Base-by-base conservation (phyloP, 2,329 filamentous ascomycete genomes). In the Trichothecium sympodiale region DNA sequence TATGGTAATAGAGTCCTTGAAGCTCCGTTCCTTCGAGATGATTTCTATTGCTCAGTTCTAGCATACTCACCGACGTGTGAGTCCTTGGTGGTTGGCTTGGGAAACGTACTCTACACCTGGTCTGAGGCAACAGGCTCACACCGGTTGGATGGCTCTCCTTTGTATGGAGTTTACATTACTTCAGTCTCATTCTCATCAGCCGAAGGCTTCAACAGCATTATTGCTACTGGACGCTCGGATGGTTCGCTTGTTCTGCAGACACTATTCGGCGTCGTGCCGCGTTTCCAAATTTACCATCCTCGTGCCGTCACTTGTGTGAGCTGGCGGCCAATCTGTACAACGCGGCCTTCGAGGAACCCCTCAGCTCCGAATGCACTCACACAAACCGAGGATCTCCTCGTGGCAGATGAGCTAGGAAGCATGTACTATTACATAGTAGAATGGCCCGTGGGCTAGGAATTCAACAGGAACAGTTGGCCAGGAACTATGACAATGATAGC, bases 31-130 rank as follows among this genome's bases (percentile, higher is more conserved):
- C 66, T 96, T n/a, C 77, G 86, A 38, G 87, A 96, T 49, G 89
- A 98, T 56, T 98, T 88, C 55, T 98, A 98, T 55, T 95, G 87
- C 59, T 91, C 88, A 0, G 70, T 88, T 3, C 68, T 98, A 36
- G 86, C 91, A 8, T 96, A 94, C 55, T 94, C 82, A 0, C 57
- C 71, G 29, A 82, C 74, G 7, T 73, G 77, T 34, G 74, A 82
- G 36, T 83, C 80, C 12, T 69, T 98, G 13, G 89, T 86, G 14
- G 84, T 96, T 14, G 89, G 85, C 1, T 67, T 96, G 12, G 80
- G 80, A 0, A 77, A 80, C 36, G 67, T 78, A 26, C 72, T 98
- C 4, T 95, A 94, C 54, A 74, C 84, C 5, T 98, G 89, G 91
- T 89, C 86, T 0, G 88, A 96, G 53, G 58, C 64, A 25, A 63